These are phyloP conservation scores for Paraurostyla sp. DNA, from an alignment of 73 alveolate genomes.

Conservation along the genomic window DNA sequence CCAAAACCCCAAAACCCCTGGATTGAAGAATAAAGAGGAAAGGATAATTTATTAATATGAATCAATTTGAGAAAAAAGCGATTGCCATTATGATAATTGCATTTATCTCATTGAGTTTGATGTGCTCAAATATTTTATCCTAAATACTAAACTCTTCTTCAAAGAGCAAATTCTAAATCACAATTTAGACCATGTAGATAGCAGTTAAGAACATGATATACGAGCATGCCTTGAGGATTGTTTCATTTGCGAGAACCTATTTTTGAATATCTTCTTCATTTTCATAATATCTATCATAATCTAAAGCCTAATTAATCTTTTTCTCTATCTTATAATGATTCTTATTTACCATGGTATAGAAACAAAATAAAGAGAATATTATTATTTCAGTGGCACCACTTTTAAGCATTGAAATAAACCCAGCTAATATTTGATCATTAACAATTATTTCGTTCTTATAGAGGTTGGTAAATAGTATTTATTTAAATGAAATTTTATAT, in stretches of 20 bases:
- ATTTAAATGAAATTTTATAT: neutral
- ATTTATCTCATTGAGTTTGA: neutral
- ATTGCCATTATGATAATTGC: neutral
- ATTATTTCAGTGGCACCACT: neutral
- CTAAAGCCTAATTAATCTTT: neutral
- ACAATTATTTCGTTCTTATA: neutral
- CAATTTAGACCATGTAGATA: neutral
- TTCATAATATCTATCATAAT: constrained; percentile 16
- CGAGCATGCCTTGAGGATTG: neutral
- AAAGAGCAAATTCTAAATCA: neutral
- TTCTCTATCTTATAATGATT: neutral
- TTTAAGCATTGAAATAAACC: neutral
- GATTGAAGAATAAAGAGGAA: too few species aligned
- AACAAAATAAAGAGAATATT: neutral
- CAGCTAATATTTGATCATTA: neutral
- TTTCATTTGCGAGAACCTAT: neutral
- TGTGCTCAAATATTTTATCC: neutral
- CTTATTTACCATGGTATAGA: neutral
- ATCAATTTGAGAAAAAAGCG: neutral
- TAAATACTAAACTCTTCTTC: neutral
- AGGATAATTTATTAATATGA: too few species aligned
- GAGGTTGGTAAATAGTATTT: neutral
- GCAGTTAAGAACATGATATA: neutral
- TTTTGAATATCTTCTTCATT: constrained; percentile 30
- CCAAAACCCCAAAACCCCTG: too few species aligned